These are phyloP conservation scores for Pseudopyricularia javanii DNA, from an alignment of 2,329 filamentous ascomycete species.

Conservation along the genomic window DNA sequence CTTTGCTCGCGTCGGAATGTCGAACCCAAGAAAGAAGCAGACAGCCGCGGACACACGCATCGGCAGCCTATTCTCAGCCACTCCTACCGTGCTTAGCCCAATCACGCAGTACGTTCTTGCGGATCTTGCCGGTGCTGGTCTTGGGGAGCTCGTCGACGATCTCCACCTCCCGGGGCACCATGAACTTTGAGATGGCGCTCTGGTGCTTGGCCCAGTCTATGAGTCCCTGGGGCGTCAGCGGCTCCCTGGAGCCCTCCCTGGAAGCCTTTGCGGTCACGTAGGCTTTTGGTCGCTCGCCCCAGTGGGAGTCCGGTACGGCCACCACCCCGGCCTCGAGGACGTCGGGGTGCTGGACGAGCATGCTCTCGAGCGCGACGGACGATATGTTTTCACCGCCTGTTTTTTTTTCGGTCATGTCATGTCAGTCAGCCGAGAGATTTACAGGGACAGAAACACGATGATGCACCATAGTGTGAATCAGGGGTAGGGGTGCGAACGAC, in stretches of 20 bases:
- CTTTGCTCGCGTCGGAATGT: no score
- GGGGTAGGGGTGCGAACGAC: constrained; percentile 11
- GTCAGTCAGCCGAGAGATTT: neutral
- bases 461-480: neutral
- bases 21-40: no score
- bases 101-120: constrained; percentile 84
- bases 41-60: no score
- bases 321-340: constrained; percentile 89
- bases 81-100: constrained; percentile 43
- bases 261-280: constrained; percentile 72
- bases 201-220: constrained; percentile 78
- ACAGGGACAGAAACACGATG: neutral
- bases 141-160: constrained; percentile 84
- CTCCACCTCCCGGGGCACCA: constrained; percentile 65
- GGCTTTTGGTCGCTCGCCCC: constrained; percentile 93
- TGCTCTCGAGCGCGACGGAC: constrained; percentile 79
- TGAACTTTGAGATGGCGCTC: constrained; percentile 77
- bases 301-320: constrained; percentile 74
- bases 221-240: constrained; percentile 51
- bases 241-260: constrained; percentile 18
- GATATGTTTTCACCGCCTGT: constrained; percentile 93
- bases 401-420: neutral
- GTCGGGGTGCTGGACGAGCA: constrained; percentile 78
- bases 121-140: constrained; percentile 91
- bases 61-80: constrained; percentile 1